These are phyloP conservation scores for Alternaria sp. DNA, from an alignment of 2,329 filamentous ascomycete species.

Conservation along the genomic window DNA sequence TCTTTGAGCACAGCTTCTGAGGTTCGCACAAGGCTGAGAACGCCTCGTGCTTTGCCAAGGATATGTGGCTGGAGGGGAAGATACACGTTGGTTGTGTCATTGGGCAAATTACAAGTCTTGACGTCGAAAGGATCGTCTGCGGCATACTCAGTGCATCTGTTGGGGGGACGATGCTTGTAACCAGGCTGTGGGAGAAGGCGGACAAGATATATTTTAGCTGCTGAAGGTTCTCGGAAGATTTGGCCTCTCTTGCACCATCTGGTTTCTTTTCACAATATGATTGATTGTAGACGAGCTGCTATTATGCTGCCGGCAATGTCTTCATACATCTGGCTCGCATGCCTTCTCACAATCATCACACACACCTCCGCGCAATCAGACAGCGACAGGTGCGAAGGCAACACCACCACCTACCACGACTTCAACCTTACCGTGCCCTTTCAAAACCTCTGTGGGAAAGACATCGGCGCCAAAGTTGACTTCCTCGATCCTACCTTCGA, in stretches of 20 bases:
- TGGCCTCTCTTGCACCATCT: too few species aligned
- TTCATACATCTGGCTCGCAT: neutral
- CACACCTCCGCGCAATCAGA: neutral
- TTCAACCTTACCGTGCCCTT: neutral
- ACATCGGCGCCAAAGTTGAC: slow-evolving; percentile 13
- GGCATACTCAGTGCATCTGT: neutral
- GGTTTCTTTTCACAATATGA: too few species aligned
- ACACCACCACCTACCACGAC: neutral
- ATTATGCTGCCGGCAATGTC: neutral
- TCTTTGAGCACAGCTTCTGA: neutral
- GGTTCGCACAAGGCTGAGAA: neutral
- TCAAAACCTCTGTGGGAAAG: slow-evolving; percentile 16
- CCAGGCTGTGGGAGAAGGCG: neutral
- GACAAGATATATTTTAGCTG: neutral
- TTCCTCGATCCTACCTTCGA: slow-evolving; percentile 5
- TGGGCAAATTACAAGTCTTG: neutral
- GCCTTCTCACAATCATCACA: neutral
- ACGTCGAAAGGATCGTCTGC: neutral
- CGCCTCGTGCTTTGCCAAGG: neutral
- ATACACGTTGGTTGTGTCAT: neutral
- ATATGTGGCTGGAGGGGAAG: neutral
- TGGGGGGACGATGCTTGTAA: neutral
- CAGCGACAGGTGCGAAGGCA: neutral
- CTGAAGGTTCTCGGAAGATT: too few species aligned
- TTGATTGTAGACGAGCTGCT: too few species aligned